Conservation (phyloP, 1,284 basidiomycete genomes). For the Tremellales sp. region DNA sequence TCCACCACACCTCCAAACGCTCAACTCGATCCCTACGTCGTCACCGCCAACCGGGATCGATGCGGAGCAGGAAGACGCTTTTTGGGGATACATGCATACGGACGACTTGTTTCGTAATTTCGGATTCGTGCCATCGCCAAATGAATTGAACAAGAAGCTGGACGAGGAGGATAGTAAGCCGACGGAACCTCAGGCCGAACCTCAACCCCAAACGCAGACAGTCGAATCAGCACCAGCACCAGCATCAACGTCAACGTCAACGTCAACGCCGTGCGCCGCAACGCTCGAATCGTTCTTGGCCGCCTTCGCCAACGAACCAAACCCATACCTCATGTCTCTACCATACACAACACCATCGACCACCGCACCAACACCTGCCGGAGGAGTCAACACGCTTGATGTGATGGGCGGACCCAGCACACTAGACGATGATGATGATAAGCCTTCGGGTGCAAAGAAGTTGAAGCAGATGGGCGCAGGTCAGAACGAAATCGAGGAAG, state of each 20-base stretch:
- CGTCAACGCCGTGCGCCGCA: constrained; percentile 12
- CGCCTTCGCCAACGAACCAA: constrained; percentile 29
- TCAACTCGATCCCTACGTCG: constrained; percentile 31
- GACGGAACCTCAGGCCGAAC: constrained; percentile 1
- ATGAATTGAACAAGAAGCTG: constrained; percentile 12
- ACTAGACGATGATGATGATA: constrained; percentile 13
- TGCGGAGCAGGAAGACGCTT: constrained; percentile 39
- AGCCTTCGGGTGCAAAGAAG: constrained; percentile 38
- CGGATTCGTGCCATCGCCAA: constrained; percentile 28
- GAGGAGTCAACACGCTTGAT: constrained; percentile 21
- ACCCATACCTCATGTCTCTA: constrained; percentile 1
- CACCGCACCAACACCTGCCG: constrained; percentile 11
- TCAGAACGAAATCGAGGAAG: constrained; percentile 40
- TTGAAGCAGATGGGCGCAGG: constrained; percentile 41
- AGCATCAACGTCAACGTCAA: constrained; percentile 1
- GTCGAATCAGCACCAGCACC: background rate
- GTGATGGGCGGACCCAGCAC: constrained; percentile 8
- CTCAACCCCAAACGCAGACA: background rate
- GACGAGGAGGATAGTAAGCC: background rate
- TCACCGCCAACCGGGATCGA: constrained; percentile 34
- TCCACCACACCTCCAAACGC: constrained; percentile 33
- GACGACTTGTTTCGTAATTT: constrained; percentile 43
- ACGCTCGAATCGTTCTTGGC: constrained; percentile 46
- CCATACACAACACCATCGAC: constrained; percentile 1
- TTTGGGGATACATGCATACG: constrained; percentile 44